A percentile compares a stretch with the other conserved stretches of the same genome.
These are phyloP conservation scores for Quercus suber DNA, from an alignment of 306 rosid species.

Conservation along the genomic window DNA sequence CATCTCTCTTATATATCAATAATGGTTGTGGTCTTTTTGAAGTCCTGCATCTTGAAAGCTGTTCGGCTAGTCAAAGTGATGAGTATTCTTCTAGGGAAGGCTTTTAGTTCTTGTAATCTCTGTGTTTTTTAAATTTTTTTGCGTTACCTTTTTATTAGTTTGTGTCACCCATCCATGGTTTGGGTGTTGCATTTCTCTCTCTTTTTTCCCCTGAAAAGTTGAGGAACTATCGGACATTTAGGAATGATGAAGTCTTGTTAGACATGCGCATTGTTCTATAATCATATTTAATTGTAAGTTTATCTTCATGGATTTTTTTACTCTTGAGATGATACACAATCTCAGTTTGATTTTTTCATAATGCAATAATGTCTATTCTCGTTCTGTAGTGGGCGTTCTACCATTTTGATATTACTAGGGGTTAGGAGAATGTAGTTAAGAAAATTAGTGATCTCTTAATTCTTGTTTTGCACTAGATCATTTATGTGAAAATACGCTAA, in stretches of 20 bases:
- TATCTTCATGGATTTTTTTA: slow-evolving; percentile 26
- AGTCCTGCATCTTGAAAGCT: slow-evolving; percentile 33
- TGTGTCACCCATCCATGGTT: slow-evolving; percentile 19
- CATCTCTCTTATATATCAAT: slow-evolving; percentile 39
- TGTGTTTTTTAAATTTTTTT: slow-evolving; percentile 18
- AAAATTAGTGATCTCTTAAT: neutral
- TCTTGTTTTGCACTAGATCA: neutral
- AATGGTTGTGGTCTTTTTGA: slow-evolving; percentile 42
- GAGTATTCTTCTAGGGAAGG: slow-evolving; percentile 33
- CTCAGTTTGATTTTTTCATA: neutral
- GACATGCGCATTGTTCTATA: slow-evolving; percentile 35
- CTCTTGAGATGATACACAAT: neutral
- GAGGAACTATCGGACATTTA: slow-evolving; percentile 23
- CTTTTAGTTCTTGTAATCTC: slow-evolving; percentile 43
- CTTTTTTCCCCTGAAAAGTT: neutral
- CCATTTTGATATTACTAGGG: neutral
- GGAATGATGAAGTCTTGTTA: slow-evolving; percentile 23
- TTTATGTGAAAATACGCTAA: neutral
- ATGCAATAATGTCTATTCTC: neutral
- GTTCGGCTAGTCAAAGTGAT: slow-evolving; percentile 28
- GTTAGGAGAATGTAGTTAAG: neutral
- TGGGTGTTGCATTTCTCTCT: slow-evolving; percentile 28
- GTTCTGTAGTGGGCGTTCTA: neutral
- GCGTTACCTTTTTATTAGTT: slow-evolving; percentile 12
- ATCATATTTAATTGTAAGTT: slow-evolving; percentile 32